Conservation (phyloP, 805 yeast species). For the Kuraishia ogatae region DNA sequence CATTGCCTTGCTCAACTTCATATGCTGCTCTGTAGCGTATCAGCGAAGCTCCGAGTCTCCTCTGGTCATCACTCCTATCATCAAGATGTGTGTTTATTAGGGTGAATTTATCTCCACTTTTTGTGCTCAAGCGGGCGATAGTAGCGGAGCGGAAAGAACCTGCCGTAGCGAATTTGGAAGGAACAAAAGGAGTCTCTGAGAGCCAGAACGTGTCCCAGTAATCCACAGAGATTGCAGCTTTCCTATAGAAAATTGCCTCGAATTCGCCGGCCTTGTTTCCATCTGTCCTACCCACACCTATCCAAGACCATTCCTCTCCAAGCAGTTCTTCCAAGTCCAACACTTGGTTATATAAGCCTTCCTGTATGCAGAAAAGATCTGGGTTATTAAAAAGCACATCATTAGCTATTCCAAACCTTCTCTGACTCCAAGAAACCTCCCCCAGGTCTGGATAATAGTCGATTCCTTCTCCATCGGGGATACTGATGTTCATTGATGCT, state of each 20-base stretch:
- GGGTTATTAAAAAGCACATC: slow-evolving; percentile 24
- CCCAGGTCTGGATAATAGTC: slow-evolving; percentile 15
- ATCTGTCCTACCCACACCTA: slow-evolving; percentile 45
- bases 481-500: slow-evolving; percentile 7
- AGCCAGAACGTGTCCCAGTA: slow-evolving; percentile 42
- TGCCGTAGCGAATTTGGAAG: slow-evolving; percentile 34
- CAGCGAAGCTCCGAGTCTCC: slow-evolving; percentile 35
- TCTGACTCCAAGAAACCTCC: slow-evolving; percentile 25
- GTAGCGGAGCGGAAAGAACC: slow-evolving; percentile 31
- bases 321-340: slow-evolving; percentile 29
- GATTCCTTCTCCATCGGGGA: slow-evolving; percentile 15
- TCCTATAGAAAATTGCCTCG: slow-evolving; percentile 36
- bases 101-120: slow-evolving; percentile 25
- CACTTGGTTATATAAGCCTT: slow-evolving; percentile 37
- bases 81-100: slow-evolving; percentile 43
- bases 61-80: slow-evolving; percentile 35
- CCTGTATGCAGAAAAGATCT: slow-evolving; percentile 35
- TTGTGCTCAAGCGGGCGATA: slow-evolving; percentile 21
- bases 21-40: slow-evolving; percentile 28
- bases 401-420: slow-evolving; percentile 25
- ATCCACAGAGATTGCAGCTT: slow-evolving; percentile 26
- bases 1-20: slow-evolving; percentile 23
- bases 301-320: slow-evolving; percentile 25
- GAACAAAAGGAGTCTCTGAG: slow-evolving; percentile 43
- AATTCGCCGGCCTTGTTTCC: slow-evolving; percentile 42